phyloP scores from a whole-genome alignment of 2,329 filamentous ascomycete species.

The Lasiodiplodia citricola region DNA sequence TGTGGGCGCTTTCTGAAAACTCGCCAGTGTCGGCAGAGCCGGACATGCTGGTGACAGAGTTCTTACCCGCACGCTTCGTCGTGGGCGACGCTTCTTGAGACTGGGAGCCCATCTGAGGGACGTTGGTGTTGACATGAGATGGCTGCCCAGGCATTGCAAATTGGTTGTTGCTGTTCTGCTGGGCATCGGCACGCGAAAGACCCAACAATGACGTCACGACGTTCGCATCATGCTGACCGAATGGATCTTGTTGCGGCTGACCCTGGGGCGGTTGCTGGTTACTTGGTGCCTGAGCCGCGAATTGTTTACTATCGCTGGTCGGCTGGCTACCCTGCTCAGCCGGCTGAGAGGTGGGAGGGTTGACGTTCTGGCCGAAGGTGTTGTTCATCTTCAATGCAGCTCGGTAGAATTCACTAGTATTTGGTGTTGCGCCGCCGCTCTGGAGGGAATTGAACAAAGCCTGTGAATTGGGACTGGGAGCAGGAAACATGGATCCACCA shows the following conservation, averaged over 20 bases:
- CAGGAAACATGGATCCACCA: conserved; percentile 96
- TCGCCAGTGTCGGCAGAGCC: conserved; percentile 62
- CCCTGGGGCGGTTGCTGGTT: conserved; percentile 50
- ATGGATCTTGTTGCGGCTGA: conserved; percentile 62
- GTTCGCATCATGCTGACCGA: conserved; percentile 86
- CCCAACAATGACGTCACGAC: conserved; percentile 26
- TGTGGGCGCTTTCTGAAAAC: conserved; percentile 74
- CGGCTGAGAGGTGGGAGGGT: conserved; percentile 51
- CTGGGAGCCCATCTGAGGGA: conserved; percentile 52
- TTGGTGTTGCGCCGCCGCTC: conserved; percentile 83
- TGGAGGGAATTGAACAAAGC: conserved; percentile 80
- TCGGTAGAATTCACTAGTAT: conserved; percentile 91
- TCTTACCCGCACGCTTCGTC: conserved; percentile 48
- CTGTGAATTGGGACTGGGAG: conserved; percentile 84
- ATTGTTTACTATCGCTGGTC: conserved; percentile 57
- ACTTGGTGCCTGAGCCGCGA: conserved; percentile 42
- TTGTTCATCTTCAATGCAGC: conserved; percentile 73
- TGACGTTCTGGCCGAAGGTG: conserved; percentile 47
- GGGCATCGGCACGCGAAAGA: conserved; percentile 25
- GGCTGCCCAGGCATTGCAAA: conserved; percentile 52
- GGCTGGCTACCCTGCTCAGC: conserved; percentile 47
- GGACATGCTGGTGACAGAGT: conserved; percentile 64
- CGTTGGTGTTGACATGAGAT: conserved; percentile 43
- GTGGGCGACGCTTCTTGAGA: conserved; percentile 56
- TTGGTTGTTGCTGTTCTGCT: conserved; percentile 55